Base-by-base conservation (phyloP, 306 rosid genomes). In the Rubus parviflorus region DNA sequence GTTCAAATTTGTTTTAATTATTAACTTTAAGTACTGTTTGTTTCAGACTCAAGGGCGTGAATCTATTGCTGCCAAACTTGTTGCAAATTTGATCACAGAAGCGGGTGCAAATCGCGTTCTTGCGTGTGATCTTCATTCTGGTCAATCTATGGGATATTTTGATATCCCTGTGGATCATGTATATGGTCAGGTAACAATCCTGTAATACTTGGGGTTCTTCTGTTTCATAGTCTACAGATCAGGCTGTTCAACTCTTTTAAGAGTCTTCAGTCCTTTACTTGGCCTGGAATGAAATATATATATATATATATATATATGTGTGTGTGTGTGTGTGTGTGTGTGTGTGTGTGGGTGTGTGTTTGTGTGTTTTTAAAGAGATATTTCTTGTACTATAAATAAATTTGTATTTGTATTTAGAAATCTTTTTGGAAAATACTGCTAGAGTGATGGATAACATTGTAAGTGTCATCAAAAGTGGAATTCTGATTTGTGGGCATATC, bases 41-140 rank as follows among this genome's bases (percentile, higher is more conserved):
- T 88, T 79, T 77, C 93, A 96, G 98, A 89, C 94, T 71, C 98
- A 92, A 87, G 99, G 98, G 63, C 99, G 98, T 76, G 98, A 96
- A 86, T 96, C 99, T n/a, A 96, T 96, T 84, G 98, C 99, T 14
- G 99, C 99, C 79, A 96, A 96, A 85, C 99, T 96, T 81, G 98
- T 96, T 56, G 99, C 99, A 75, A 96, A 96, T 87, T 89, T 96
- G 75, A 96, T 96, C 72, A 96, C 99, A 22, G 98, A 96, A 89
- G 99, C 99, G 19, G 99, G 99, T 78, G 99, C 99, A 77, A 88
- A 92, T 78, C 99, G 98, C 77, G 99, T 95, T 76, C 99, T 95
- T 85, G 98, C 99, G 41, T 95, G 99, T 75, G 99, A 95, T 78
- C 98, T 95, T 81, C 99, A 95, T 81, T 95, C 99, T 71, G 98